Evolutionary conservation across 1,284 basidiomycete genomes (phyloP).

Genomic region (Apiotrichum akiyoshidainum): DNA sequence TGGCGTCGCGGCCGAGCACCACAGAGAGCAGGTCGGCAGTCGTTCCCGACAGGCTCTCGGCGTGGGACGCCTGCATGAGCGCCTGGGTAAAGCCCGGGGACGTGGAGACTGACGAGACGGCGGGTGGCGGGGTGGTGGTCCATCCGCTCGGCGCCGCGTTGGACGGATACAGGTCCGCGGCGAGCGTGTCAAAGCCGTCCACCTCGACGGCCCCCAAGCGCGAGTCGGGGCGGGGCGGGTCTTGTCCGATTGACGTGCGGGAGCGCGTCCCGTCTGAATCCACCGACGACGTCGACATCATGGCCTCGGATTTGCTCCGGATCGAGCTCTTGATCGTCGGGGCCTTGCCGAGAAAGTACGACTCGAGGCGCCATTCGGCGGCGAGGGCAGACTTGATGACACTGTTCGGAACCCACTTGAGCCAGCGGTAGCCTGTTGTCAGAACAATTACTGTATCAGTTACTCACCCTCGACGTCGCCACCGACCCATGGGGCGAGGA

Average conservation of each 20-base stretch:
- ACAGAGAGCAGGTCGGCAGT: constrained; percentile 88
- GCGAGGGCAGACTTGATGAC: constrained; percentile 92
- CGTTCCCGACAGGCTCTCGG: constrained; percentile 85
- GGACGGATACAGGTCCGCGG: constrained; percentile 6
- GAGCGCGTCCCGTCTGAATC: constrained; percentile 12
- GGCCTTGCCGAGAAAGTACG: constrained; percentile 93
- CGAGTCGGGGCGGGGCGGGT: constrained; percentile 3
- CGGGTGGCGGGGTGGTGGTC: constrained; percentile 1
- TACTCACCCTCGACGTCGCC: constrained; percentile 69
- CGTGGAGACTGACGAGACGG: constrained; percentile 9
- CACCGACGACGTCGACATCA: constrained; percentile 12
- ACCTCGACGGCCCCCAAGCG: constrained; percentile 2
- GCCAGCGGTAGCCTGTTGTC: constrained; percentile 80
- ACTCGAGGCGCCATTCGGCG: constrained; percentile 93
- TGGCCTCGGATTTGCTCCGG: constrained; percentile 7
- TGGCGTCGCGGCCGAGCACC: constrained; percentile 68
- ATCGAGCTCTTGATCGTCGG: constrained; percentile 56
- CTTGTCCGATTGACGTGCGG: constrained; percentile 8
- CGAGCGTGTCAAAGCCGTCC: constrained; percentile 12
- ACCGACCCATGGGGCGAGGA: constrained; percentile 96
- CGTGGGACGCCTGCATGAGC: constrained; percentile 87
- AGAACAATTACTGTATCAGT: constrained; percentile 28
- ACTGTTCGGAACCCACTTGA: constrained; percentile 91
- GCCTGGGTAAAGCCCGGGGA: constrained; percentile 57
- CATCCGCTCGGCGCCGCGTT: background rate